Evolutionary conservation across 345 rosid species (phyloP), one percentile per base, ranked within the genome.

Genomic region (Hibiscus trionum): DNA sequence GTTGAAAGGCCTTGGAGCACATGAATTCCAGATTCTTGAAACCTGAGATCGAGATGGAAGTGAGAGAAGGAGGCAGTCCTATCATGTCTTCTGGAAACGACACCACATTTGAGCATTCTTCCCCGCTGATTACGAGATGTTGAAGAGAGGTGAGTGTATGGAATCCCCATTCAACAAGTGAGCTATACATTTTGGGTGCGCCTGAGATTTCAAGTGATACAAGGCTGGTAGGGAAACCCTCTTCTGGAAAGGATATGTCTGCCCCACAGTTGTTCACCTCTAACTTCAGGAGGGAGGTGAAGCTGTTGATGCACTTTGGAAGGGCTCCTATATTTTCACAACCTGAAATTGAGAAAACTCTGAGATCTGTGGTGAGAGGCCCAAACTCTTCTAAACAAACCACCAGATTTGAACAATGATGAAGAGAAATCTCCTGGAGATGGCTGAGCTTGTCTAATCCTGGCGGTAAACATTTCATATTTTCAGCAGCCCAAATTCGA

Each of bases 401-500:
- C 42, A 19, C 1, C 12, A 10, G 5, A 56, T 56, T 56, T 10
- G 15, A 3, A 56, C 61, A 56, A 0, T 1, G 0, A 0, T 0
- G 0, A 0, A 56, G 0, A 2, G 9, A 0, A 2, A 56, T 56
- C 29, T 56, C 60, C 5, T 9, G 27, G 10, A 56, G 14, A 19
- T 56, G 60, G 0, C 27, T 29, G 19, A 60, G 42, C 64, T 29
- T 60, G 39, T 60, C 42, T 14, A 60, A 60, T 27, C 39, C 19
- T 29, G 0, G 17, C 4, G 64, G 42, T 29, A 60, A 29, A 60
- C 1, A 14, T 29, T 60, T 60, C 0, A 60, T 2, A 3, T 12
- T 59, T 1, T 5, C 1, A 29, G 7, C n/a, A 1, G 0, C 0
- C 1, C 0, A 0, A 2, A 60, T 0, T 1, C 0, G 0, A 29